Evolutionary conservation across 345 rosid genomes (phyloP).

Genomic region (Citrus hindsii): DNA sequence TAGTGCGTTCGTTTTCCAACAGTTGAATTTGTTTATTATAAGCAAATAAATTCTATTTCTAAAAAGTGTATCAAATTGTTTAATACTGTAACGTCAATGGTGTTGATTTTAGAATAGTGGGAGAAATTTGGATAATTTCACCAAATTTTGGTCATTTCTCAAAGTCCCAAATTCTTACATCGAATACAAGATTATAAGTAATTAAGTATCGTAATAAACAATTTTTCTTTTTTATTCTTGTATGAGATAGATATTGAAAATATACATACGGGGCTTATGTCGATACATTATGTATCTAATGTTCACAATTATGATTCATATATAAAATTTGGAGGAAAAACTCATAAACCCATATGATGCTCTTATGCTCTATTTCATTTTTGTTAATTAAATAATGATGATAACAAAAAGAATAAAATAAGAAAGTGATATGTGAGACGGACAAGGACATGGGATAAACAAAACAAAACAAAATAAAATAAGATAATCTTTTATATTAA

Average conservation of each 20-base stretch:
- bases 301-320: too few species aligned
- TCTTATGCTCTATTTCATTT: neutral
- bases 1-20: too few species aligned
- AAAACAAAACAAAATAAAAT: too few species aligned
- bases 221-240: too few species aligned
- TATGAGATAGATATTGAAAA: neutral
- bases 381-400: too few species aligned
- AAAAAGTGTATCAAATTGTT: too few species aligned
- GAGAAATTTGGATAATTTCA: neutral
- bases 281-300: neutral
- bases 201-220: too few species aligned
- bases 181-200: neutral
- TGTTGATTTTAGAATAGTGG: neutral
- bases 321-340: too few species aligned
- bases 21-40: neutral
- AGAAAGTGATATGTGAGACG: neutral
- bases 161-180: neutral
- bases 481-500: too few species aligned
- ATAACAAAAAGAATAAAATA: too few species aligned
- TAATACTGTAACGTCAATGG: neutral
- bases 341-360: neutral
- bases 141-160: neutral
- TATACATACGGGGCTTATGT: neutral
- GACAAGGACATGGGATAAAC: neutral
- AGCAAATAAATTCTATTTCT: too few species aligned